Conservation (phyloP, 495 filamentous ascomycete genomes). For the Cairneyella variabilis region DNA sequence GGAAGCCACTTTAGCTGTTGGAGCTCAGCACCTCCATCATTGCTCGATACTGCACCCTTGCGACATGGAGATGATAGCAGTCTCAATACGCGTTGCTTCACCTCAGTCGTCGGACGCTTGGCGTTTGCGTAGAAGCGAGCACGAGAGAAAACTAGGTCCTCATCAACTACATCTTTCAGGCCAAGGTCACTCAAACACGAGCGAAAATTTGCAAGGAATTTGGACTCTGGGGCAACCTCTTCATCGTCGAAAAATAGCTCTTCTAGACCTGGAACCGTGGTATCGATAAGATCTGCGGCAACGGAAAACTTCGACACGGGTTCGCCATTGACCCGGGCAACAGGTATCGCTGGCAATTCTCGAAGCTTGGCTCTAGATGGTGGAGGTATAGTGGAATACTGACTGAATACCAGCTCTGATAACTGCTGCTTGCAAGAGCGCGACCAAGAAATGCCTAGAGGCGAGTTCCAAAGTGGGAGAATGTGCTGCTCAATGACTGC, state of each 20-base stretch:
- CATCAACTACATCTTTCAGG: conserved; percentile 22
- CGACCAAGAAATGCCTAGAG: neutral
- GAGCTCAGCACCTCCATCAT: neutral
- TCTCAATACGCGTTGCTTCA: conserved; percentile 16
- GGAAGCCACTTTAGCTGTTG: conserved; percentile 29
- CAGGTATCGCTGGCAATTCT: conserved; percentile 24
- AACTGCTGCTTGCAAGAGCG: conserved; percentile 17
- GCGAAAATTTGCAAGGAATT: conserved; percentile 23
- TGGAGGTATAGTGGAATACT: conserved; percentile 15
- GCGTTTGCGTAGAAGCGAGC: conserved; percentile 6
- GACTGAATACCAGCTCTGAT: conserved; percentile 17
- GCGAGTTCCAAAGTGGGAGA: conserved; percentile 14
- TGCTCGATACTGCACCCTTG: neutral
- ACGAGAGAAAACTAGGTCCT: conserved; percentile 16
- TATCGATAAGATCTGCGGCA: conserved; percentile 15
- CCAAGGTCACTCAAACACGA: conserved; percentile 22
- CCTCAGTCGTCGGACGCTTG: conserved; percentile 1
- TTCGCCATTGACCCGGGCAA: conserved; percentile 11
- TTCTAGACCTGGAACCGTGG: conserved; percentile 7
- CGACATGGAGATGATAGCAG: conserved; percentile 17
- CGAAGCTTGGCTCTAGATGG: conserved; percentile 15
- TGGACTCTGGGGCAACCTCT: conserved; percentile 25
- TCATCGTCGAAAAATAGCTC: conserved; percentile 31
- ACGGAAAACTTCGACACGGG: conserved; percentile 13
- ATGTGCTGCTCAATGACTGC: conserved; percentile 12